Conservation (phyloP, 345 rosid genomes). For the Litchi chinensis region DNA sequence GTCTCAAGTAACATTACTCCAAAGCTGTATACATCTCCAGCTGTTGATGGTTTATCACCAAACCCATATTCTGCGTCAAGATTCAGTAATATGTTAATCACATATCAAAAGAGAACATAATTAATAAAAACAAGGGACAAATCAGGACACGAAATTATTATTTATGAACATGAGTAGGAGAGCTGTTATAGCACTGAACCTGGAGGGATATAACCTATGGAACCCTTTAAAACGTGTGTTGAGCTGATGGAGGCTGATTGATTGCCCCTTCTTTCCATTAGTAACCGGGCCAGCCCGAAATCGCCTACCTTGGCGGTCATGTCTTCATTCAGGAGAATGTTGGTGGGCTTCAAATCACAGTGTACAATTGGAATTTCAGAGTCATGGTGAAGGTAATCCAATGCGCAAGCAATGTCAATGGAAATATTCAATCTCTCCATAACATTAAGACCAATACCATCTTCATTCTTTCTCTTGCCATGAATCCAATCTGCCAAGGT, state of each 20-base stretch:
- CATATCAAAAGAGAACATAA: no score
- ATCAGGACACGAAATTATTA: no score
- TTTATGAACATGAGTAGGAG: neutral
- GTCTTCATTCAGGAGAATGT: slow-evolving; percentile 42
- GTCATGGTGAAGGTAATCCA: slow-evolving; percentile 58
- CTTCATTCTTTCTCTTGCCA: slow-evolving; percentile 30
- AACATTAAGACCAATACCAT: slow-evolving; percentile 39
- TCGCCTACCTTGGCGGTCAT: slow-evolving; percentile 62
- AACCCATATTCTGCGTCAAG: slow-evolving; percentile 49
- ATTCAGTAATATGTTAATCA: neutral
- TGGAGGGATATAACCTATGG: slow-evolving; percentile 61
- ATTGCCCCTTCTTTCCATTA: slow-evolving; percentile 17
- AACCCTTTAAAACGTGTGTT: slow-evolving; percentile 44
- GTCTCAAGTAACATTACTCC: slow-evolving; percentile 47
- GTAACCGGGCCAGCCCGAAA: slow-evolving; percentile 51
- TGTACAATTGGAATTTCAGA: slow-evolving; percentile 52
- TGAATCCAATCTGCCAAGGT: slow-evolving; percentile 54
- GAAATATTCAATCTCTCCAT: slow-evolving; percentile 48
- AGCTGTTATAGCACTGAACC: slow-evolving; percentile 31
- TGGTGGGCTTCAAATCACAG: slow-evolving; percentile 54
- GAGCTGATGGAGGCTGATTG: slow-evolving; percentile 40
- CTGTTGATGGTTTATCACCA: slow-evolving; percentile 46
- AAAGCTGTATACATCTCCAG: slow-evolving; percentile 55
- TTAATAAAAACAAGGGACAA: no score
- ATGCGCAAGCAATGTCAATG: slow-evolving; percentile 47